Base-by-base conservation (phyloP, 2,329 filamentous ascomycete genomes). In the Claviceps humidiphila region DNA sequence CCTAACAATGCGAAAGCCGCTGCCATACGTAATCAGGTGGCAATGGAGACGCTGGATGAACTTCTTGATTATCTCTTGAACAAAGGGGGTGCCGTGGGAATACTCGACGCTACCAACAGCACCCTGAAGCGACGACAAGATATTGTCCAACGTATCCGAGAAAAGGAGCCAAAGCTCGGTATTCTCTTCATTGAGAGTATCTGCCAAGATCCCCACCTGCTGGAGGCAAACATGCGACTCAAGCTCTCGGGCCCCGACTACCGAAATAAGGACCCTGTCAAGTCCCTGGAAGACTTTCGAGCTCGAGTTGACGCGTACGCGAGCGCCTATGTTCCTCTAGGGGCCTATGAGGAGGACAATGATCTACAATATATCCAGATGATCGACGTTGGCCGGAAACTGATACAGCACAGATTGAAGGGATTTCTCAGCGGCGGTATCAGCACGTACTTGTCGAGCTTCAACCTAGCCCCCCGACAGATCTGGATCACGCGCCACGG, bases 401-500 rank as follows among this genome's bases (percentile, higher is more conserved):
- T 97, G 55, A 82, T 97, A 44, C 87, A 91, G 47, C 87, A 95
- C 65, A 87, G 93, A 56, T 82, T 96, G 55, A 85, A 85, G 58
- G 93, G 93, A 5, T 98, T 98, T 67, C 75, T 98, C 48, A 89
- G 89, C 53, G 87, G 87, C 41, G 88, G 93, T 56, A 93, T 95
- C 52, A 89, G 93, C 53, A 95, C 90, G 58, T 98, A 97, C 62
- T 77, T 98, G 9, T 85, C 93, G 46, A 97, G 95, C 60, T 98
- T 98, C 75, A 97, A 98, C 61, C 78, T 98, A 16, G 88, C 91
- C 0, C 90, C 93, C 0, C 80, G 93, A 51, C 91, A 96, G 67
- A 97, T 98, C 55, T 98, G 93, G 93, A 94, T 98, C 64, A 97
- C 93, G 1, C 77, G 93, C 49, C 93, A 97, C 64, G 93, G 93